phyloP scores from a whole-genome alignment of 768 basidiomycete species.

The Boletus bicolor region DNA sequence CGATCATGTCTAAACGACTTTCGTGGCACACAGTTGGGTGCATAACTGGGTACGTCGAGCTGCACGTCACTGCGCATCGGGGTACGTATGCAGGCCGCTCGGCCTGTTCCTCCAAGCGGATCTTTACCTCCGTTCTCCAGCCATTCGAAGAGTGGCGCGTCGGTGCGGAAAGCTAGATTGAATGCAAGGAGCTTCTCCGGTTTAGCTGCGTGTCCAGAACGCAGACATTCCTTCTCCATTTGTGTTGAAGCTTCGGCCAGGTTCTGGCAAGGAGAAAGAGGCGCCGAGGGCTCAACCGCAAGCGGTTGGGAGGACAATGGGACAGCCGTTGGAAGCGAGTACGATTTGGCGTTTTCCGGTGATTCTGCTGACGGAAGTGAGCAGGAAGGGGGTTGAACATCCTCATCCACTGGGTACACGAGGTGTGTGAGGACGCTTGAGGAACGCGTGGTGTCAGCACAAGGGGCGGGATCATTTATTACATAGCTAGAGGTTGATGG shows the following conservation, averaged over 20 bases:
- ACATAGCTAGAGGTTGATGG: neutral
- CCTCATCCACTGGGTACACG: slow-evolving; percentile 11
- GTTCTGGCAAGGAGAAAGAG: neutral
- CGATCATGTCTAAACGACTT: slow-evolving; percentile 58
- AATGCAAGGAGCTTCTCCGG: slow-evolving; percentile 49
- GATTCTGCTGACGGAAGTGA: neutral
- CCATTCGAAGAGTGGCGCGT: slow-evolving; percentile 66
- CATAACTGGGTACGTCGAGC: neutral
- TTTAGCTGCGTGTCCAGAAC: neutral
- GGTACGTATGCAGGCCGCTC: slow-evolving; percentile 11
- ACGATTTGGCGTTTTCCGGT: neutral
- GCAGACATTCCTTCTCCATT: neutral
- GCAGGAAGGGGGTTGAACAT: neutral
- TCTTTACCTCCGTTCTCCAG: slow-evolving; percentile 54
- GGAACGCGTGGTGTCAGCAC: slow-evolving; percentile 13
- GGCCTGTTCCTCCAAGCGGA: slow-evolving; percentile 22
- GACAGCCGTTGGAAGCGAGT: neutral
- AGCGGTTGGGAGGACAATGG: neutral
- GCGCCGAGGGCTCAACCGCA: neutral
- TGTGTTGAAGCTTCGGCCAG: neutral
- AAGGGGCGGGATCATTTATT: neutral
- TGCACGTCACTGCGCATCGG: neutral
- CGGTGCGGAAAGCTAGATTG: slow-evolving; percentile 62
- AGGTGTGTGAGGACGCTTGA: slow-evolving; percentile 25
- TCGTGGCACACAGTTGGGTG: neutral